Percentiles rank a stretch among this genome's conserved stretches.
Evolutionary conservation across 768 basidiomycete species (phyloP).

Genomic region (Naganishia randhawae): DNA sequence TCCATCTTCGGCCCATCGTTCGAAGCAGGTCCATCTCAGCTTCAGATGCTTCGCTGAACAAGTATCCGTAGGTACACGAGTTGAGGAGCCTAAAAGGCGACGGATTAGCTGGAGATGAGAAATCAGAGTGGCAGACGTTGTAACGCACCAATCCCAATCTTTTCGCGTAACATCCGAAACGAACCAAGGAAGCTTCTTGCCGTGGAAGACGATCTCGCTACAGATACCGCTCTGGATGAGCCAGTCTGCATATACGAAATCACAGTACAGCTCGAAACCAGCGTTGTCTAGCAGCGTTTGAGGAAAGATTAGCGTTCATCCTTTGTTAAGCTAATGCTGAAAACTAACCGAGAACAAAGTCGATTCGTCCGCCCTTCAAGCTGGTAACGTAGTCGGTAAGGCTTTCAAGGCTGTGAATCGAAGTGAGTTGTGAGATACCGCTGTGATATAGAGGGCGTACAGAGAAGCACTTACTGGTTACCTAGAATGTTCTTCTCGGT

Average conservation of each 20-base stretch:
- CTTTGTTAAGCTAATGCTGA: no score
- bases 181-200: constrained; percentile 65
- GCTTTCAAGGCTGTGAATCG: constrained; percentile 55
- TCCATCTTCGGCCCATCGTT: constrained; percentile 79
- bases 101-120: neutral
- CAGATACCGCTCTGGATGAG: constrained; percentile 85
- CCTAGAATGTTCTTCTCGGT: constrained; percentile 96
- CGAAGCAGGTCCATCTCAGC: constrained; percentile 75
- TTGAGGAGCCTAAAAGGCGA: constrained; percentile 38
- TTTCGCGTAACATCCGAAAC: constrained; percentile 84
- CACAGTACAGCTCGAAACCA: constrained; percentile 30
- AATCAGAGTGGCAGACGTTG: constrained; percentile 60
- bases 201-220: constrained; percentile 82
- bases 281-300: constrained; percentile 43
- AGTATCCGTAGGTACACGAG: constrained; percentile 61
- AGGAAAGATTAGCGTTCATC: neutral
- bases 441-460: constrained; percentile 70
- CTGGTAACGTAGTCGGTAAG: constrained; percentile 58
- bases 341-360: constrained; percentile 56
- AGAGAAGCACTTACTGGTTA: constrained; percentile 53
- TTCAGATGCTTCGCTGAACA: constrained; percentile 80
- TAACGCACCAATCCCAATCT: constrained; percentile 78
- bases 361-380: constrained; percentile 65
- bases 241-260: constrained; percentile 68
- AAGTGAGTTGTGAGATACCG: neutral